Evolutionary conservation across 129 eudicot genomes (phyloP).

Genomic region (Apium graveolens): DNA sequence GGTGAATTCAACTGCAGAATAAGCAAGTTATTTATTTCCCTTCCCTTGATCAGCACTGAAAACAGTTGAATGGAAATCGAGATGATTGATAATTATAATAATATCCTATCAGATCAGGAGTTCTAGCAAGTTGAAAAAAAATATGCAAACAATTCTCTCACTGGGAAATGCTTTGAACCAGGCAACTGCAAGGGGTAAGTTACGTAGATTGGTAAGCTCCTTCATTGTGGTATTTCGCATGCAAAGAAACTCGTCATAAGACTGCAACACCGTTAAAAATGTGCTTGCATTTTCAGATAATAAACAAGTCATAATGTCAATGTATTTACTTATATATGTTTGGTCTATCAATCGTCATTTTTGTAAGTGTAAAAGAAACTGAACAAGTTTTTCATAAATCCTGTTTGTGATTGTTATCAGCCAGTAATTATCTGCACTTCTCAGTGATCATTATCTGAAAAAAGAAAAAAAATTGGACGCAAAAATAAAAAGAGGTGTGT

Average conservation of each 20-base stretch:
- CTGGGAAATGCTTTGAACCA: constrained; percentile 96
- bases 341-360: neutral
- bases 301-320: neutral
- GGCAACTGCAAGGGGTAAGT: constrained; percentile 94
- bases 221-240: neutral
- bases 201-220: neutral
- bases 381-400: neutral
- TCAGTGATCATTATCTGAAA: constrained; percentile 1
- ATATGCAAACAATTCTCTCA: constrained; percentile 94
- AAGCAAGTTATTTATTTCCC: constrained; percentile 35
- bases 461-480: neutral
- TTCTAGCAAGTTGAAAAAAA: constrained; percentile 60
- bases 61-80: neutral
- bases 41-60: neutral
- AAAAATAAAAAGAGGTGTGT: neutral
- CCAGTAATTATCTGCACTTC: neutral
- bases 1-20: constrained; percentile 60
- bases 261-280: neutral
- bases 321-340: neutral
- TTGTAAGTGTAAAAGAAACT: neutral
- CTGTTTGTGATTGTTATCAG: neutral
- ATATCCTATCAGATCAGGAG: constrained; percentile 54
- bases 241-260: neutral
- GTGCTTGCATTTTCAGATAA: neutral
- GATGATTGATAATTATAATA: constrained; percentile 13